A percentile compares a stretch with the other conserved stretches of the same genome.
Conservation (phyloP, 345 rosid genomes). For the Eutrema japonicum region DNA sequence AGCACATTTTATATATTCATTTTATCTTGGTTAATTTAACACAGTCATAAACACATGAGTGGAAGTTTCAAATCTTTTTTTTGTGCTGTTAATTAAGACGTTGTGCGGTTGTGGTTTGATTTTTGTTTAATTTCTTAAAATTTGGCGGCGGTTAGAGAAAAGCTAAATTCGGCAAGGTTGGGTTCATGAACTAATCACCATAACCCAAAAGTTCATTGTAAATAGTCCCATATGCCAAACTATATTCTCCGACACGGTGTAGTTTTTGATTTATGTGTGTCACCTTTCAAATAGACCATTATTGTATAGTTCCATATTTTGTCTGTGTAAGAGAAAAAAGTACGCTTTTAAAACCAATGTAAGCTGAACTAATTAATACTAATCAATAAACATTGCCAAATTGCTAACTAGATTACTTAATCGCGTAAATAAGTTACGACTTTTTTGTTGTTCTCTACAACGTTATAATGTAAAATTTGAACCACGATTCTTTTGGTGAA, state of each 20-base stretch:
- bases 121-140: slow-evolving; percentile 8
- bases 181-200: slow-evolving; percentile 44
- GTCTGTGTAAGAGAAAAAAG: not conserved
- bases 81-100: slow-evolving; percentile 30
- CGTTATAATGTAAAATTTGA: not conserved
- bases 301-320: slow-evolving; percentile 1
- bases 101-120: slow-evolving; percentile 28
- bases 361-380: slow-evolving; percentile 6
- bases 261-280: slow-evolving; percentile 9
- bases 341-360: not conserved
- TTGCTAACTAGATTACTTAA: slow-evolving; percentile 1
- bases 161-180: slow-evolving; percentile 40
- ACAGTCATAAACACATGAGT: slow-evolving; percentile 39
- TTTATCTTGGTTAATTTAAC: slow-evolving; percentile 15
- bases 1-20: slow-evolving; percentile 23
- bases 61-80: slow-evolving; percentile 44
- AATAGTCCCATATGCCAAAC: slow-evolving; percentile 38
- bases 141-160: slow-evolving; percentile 42
- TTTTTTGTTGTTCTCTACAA: too few species aligned
- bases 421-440: not conserved
- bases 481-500: not conserved
- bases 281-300: slow-evolving; percentile 29
- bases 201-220: slow-evolving; percentile 27
- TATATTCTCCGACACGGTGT: slow-evolving; percentile 30
- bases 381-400: not conserved